Percentiles rank a stretch among this genome's conserved stretches.
Evolutionary conservation across 768 basidiomycete genomes (phyloP).

Genomic region (Gautieria morchelliformis): DNA sequence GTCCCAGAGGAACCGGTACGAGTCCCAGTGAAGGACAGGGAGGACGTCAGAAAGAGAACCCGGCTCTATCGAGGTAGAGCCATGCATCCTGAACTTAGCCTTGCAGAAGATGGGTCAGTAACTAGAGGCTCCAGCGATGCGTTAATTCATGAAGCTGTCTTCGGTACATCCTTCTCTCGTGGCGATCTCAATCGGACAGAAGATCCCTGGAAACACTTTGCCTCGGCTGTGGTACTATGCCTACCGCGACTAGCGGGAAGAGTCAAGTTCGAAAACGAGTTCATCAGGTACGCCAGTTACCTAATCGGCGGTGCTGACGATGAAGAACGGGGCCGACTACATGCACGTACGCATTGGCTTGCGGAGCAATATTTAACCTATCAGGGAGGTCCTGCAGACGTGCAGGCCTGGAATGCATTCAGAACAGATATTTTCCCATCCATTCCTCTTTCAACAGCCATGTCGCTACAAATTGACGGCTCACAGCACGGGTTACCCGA

Average conservation of each 20-base stretch:
- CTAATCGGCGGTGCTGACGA: slow-evolving; percentile 48
- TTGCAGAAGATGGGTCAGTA: slow-evolving; percentile 31
- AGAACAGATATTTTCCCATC: slow-evolving; percentile 26
- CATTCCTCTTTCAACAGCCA: slow-evolving; percentile 28
- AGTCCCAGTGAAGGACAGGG: background rate
- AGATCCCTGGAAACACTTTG: slow-evolving; percentile 51
- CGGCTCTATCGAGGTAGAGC: slow-evolving; percentile 70
- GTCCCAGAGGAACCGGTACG: slow-evolving; percentile 22
- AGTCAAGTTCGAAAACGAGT: slow-evolving; percentile 57
- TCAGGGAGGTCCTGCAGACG: slow-evolving; percentile 45
- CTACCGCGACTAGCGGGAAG: slow-evolving; percentile 48
- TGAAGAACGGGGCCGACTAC: slow-evolving; percentile 27
- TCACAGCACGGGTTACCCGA: slow-evolving; percentile 29
- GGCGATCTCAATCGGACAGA: slow-evolving; percentile 9
- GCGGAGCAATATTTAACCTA: slow-evolving; percentile 54
- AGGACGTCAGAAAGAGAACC: slow-evolving; percentile 36
- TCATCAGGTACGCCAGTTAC: slow-evolving; percentile 55
- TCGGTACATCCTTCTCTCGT: slow-evolving; percentile 55
- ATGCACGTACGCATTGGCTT: slow-evolving; percentile 50
- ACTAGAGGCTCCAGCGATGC: slow-evolving; percentile 70
- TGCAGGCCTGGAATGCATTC: slow-evolving; percentile 49
- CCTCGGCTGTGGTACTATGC: slow-evolving; percentile 49
- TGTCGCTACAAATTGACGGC: slow-evolving; percentile 10
- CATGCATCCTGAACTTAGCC: slow-evolving; percentile 63
- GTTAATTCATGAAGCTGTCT: slow-evolving; percentile 71